Conservation (phyloP, 148 eudicot genomes). For the Camellia japonica region DNA sequence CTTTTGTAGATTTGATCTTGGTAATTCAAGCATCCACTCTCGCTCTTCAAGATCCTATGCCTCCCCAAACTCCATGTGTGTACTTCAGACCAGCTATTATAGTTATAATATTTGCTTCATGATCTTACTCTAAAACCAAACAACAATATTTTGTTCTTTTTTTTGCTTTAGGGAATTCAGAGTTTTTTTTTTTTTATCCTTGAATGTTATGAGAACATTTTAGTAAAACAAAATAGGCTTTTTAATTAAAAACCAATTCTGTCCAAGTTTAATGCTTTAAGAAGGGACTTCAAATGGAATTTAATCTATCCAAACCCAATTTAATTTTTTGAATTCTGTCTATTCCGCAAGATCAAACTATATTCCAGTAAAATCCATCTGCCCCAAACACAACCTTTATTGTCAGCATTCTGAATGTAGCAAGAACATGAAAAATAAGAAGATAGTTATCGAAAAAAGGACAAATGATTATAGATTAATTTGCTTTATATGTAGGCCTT, state of each 20-base stretch:
- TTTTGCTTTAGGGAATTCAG: not conserved
- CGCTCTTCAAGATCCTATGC: not conserved
- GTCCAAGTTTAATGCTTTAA: not conserved
- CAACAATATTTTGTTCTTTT: not conserved
- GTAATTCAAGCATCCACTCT: not conserved
- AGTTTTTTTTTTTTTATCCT: not conserved
- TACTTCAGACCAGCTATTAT: not conserved
- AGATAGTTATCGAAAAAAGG: not conserved
- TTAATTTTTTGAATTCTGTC: not conserved
- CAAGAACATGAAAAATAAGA: not conserved
- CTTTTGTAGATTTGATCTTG: not conserved
- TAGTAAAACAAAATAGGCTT: not conserved
- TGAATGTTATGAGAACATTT: not conserved
- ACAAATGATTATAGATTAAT: not conserved
- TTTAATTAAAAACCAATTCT: not conserved
- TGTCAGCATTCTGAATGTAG: not conserved
- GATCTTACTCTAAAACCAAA: not conserved
- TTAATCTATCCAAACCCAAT: not conserved
- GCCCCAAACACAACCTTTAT: not conserved
- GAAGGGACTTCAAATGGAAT: not conserved
- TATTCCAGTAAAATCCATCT: not conserved
- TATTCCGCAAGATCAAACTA: not conserved
- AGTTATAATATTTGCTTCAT: too few species aligned
- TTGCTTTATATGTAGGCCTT: conserved; percentile 13
- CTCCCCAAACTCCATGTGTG: not conserved